phyloP scores from a whole-genome alignment of 2,329 filamentous ascomycete species.

The Ophiognomonia clavigignenti-juglandacearum region DNA sequence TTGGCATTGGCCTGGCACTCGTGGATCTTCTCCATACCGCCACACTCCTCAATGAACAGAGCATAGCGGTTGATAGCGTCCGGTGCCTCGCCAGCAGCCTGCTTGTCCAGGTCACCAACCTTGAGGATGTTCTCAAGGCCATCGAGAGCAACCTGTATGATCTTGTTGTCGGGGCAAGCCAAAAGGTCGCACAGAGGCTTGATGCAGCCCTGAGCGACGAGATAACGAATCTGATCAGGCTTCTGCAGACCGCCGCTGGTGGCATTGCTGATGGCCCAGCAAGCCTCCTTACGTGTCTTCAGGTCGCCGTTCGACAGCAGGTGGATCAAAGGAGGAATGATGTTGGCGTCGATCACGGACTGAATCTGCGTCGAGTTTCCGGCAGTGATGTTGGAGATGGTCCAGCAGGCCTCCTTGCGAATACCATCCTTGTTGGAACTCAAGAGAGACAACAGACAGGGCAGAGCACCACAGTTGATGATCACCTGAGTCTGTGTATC shows the following conservation, averaged over 20 bases:
- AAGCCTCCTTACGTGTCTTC: slow-evolving; percentile 98
- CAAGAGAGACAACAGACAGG: slow-evolving; percentile 86
- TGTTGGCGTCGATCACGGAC: slow-evolving; percentile 91
- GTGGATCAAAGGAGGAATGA: slow-evolving; percentile 94
- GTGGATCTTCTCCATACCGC: slow-evolving; percentile 99
- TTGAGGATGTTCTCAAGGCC: slow-evolving; percentile 99
- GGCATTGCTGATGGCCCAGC: slow-evolving; percentile 99
- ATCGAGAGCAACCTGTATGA: slow-evolving; percentile 97
- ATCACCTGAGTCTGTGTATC: slow-evolving; percentile 99
- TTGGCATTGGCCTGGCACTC: slow-evolving; percentile 99
- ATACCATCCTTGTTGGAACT: slow-evolving; percentile 98
- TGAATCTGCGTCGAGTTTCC: slow-evolving; percentile 98
- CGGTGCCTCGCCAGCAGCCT: slow-evolving; percentile 67
- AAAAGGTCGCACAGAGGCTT: slow-evolving; percentile 95
- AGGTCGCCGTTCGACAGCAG: slow-evolving; percentile 94
- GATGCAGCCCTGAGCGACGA: slow-evolving; percentile 91
- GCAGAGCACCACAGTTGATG: slow-evolving; percentile 94
- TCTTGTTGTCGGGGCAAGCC: slow-evolving; percentile 98
- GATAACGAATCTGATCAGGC: slow-evolving; percentile 95
- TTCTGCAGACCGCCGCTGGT: slow-evolving; percentile 97
- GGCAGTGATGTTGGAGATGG: slow-evolving; percentile 97
- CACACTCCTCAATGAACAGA: slow-evolving; percentile 96
- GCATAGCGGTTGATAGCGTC: slow-evolving; percentile 94
- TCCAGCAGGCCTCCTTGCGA: slow-evolving; percentile 99
- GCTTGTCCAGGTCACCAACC: slow-evolving; percentile 98